Percentiles rank a stretch among this genome's conserved stretches.
Evolutionary conservation across 768 basidiomycete species (phyloP).

Genomic region (Mycena sanguinolenta): DNA sequence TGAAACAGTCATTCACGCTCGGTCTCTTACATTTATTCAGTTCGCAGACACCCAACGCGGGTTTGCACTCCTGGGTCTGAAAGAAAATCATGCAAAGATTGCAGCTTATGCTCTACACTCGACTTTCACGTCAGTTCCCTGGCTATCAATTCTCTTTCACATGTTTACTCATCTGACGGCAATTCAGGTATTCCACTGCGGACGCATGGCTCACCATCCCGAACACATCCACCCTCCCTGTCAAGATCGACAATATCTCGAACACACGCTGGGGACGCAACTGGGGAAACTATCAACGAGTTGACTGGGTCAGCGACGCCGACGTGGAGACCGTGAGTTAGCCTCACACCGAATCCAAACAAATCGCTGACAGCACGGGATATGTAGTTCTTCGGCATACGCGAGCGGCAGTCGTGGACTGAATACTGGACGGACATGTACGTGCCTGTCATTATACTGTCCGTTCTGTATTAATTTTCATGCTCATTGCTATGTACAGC

Average conservation of each 20-base stretch:
- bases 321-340: slow-evolving; percentile 2
- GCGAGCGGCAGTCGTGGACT: slow-evolving; percentile 2
- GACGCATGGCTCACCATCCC: not conserved
- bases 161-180: not conserved
- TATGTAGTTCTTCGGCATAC: not conserved
- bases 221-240: not conserved
- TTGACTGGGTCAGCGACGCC: not conserved
- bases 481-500: too few relatives aligned
- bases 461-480: not conserved
- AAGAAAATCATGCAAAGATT: not conserved
- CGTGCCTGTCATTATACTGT: not conserved
- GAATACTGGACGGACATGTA: not conserved
- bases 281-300: not conserved
- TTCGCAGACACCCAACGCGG: not conserved
- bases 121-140: not conserved
- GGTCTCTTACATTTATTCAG: not conserved
- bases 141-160: not conserved
- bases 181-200: not conserved
- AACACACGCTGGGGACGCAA: not conserved
- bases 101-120: not conserved
- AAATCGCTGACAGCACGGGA: not conserved
- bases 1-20: too few relatives aligned
- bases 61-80: not conserved
- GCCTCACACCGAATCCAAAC: not conserved
- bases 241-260: slow-evolving; percentile 3